phyloP scores from a whole-genome alignment of 2,329 filamentous ascomycete genomes.

The Cytospora chrysosperma region DNA sequence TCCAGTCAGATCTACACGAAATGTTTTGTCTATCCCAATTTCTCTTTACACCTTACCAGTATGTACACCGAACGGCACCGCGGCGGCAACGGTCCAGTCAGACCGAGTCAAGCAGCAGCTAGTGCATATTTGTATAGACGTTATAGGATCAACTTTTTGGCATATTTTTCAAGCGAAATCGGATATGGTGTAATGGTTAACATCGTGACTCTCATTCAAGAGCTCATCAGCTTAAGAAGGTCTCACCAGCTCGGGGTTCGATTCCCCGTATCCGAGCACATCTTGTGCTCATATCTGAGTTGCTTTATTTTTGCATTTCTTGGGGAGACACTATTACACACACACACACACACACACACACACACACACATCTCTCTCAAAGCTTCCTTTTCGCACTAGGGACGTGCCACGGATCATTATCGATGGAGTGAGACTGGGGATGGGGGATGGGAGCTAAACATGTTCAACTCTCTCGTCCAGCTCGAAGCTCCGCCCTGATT shows the following conservation, averaged over 20 bases:
- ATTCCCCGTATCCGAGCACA: conserved; percentile 17
- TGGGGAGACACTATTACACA: no score
- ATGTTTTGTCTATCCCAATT: no score
- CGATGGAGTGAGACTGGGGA: no score
- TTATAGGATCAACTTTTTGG: background rate
- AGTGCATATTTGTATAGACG: background rate
- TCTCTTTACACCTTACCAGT: background rate
- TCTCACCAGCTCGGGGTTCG: conserved; percentile 18
- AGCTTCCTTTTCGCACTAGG: background rate
- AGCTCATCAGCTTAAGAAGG: background rate
- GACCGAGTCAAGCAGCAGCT: background rate
- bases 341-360: no score
- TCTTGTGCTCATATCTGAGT: background rate
- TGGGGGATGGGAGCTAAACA: no score
- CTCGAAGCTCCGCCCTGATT: background rate
- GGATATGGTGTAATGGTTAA: conserved; percentile 18
- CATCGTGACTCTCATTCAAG: conserved; percentile 15
- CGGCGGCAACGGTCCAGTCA: background rate
- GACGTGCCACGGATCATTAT: no score
- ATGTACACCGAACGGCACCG: background rate
- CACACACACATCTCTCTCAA: background rate
- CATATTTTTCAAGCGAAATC: background rate
- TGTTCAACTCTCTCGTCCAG: background rate
- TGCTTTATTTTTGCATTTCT: background rate
- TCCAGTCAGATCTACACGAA: no score